Evolutionary conservation across 2,329 filamentous ascomycete genomes (phyloP).

Genomic region (Paracorniculantispora psalliotae): DNA sequence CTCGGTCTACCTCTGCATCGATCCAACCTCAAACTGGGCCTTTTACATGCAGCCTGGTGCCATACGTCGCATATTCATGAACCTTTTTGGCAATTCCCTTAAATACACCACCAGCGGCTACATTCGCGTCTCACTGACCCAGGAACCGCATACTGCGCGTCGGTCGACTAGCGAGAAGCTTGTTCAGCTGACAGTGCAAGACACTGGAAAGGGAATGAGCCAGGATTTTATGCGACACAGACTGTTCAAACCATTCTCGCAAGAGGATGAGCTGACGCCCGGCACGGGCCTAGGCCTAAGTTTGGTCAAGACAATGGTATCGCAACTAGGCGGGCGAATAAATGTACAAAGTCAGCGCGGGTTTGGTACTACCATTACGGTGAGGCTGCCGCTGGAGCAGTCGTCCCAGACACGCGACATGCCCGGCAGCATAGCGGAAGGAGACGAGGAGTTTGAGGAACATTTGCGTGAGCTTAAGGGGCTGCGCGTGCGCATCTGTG

Average conservation of each 20-base stretch:
- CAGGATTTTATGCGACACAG: conserved; percentile 55
- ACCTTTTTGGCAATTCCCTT: conserved; percentile 57
- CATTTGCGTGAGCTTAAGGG: background rate
- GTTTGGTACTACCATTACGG: conserved; percentile 39
- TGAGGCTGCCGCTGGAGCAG: background rate
- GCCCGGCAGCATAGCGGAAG: background rate
- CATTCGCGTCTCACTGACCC: conserved; percentile 26
- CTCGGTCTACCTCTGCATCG: conserved; percentile 46
- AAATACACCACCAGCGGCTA: conserved; percentile 48
- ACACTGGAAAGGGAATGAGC: conserved; percentile 62
- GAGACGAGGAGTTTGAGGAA: background rate
- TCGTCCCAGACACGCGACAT: background rate
- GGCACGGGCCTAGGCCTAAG: conserved; percentile 60
- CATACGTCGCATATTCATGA: conserved; percentile 53
- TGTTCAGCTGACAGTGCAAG: conserved; percentile 21
- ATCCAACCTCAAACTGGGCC: conserved; percentile 42
- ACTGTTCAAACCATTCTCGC: conserved; percentile 57
- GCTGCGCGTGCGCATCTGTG: background rate
- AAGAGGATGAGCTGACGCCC: conserved; percentile 56
- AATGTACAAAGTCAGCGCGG: conserved; percentile 49
- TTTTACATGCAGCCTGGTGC: conserved; percentile 51
- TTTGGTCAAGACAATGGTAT: conserved; percentile 57
- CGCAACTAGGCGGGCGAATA: conserved; percentile 54
- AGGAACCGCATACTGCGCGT: background rate
- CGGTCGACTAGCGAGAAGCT: background rate